Percentiles rank a stretch among this genome's conserved stretches.
These are phyloP conservation scores for Globisporangium polare DNA, from an alignment of 352 stramenopile genomes.

Conservation along the genomic window DNA sequence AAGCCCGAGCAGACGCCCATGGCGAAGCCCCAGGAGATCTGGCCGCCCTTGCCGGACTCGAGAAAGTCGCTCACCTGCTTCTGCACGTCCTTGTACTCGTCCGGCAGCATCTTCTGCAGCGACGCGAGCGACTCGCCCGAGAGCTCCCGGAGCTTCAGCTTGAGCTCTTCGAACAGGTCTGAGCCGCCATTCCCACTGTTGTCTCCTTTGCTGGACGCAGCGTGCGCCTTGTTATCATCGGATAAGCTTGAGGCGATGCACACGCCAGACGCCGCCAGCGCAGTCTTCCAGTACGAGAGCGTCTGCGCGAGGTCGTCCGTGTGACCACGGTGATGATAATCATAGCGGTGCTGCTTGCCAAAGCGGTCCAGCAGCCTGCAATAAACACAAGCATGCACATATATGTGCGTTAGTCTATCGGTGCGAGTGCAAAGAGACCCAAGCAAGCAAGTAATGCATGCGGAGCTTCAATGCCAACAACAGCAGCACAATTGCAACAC, in stretches of 20 bases:
- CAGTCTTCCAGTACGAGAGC: constrained; percentile 30
- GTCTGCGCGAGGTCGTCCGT: constrained; percentile 5
- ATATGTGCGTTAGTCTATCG: not conserved
- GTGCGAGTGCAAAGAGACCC: not conserved
- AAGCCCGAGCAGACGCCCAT: constrained; percentile 90
- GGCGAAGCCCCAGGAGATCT: constrained; percentile 88
- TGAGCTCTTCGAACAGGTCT: constrained; percentile 52
- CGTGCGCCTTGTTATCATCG: constrained; percentile 20
- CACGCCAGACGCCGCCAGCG: constrained; percentile 24
- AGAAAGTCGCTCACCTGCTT: constrained; percentile 60
- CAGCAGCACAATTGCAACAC: no score
- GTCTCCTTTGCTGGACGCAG: constrained; percentile 15
- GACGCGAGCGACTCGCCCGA: constrained; percentile 30
- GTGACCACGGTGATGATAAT: constrained; percentile 17
- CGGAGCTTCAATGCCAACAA: no score
- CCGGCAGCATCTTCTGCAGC: constrained; percentile 35
- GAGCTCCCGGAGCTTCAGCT: constrained; percentile 55
- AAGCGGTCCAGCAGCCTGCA: constrained; percentile 25
- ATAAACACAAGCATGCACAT: not conserved
- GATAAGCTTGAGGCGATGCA: constrained; percentile 19
- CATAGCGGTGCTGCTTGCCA: constrained; percentile 23
- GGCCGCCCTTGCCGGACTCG: constrained; percentile 55
- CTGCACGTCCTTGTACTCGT: constrained; percentile 39
- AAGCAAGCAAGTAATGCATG: no score
- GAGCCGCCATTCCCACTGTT: constrained; percentile 16